A percentile compares a stretch with the other conserved stretches of the same genome.
These are phyloP conservation scores for Hordeum pubiflorum DNA, from an alignment of 202 grass and related monocot species.

Conservation along the genomic window DNA sequence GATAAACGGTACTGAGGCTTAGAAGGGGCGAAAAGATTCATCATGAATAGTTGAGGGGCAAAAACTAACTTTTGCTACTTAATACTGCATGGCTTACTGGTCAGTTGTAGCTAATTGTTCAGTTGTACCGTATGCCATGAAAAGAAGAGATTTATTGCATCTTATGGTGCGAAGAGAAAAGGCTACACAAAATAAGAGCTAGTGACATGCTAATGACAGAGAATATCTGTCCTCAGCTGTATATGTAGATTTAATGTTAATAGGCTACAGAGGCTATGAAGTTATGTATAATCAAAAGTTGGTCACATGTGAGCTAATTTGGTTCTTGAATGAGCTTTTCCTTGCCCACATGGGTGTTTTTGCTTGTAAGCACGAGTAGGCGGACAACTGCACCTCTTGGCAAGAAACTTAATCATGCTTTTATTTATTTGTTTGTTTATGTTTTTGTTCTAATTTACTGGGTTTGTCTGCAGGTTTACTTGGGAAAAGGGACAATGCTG, in stretches of 20 bases:
- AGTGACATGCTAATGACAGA: not conserved
- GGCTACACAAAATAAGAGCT: not conserved
- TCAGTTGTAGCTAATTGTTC: not conserved
- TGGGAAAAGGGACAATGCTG: conserved; percentile 49
- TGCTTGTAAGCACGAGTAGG: not conserved
- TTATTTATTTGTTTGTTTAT: not conserved
- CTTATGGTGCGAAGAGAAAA: not conserved
- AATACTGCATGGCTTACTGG: not conserved
- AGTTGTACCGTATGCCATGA: not conserved
- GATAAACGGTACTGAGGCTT: not conserved
- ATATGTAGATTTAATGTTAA: not conserved
- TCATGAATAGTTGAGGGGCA: not conserved
- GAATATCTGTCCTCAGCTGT: not conserved
- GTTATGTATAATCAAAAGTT: not conserved
- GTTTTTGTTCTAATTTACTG: not conserved
- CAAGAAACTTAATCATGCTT: not conserved
- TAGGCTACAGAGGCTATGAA: not conserved
- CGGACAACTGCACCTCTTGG: not conserved
- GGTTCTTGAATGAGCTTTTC: not conserved
- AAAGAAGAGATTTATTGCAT: not conserved
- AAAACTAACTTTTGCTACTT: not conserved
- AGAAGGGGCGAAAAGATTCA: not conserved
- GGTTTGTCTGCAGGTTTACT: conserved; percentile 55
- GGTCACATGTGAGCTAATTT: not conserved
- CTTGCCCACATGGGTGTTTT: not conserved